Base-by-base conservation (phyloP, 1,284 basidiomycete species). In the Bjerkandera adusta region DNA sequence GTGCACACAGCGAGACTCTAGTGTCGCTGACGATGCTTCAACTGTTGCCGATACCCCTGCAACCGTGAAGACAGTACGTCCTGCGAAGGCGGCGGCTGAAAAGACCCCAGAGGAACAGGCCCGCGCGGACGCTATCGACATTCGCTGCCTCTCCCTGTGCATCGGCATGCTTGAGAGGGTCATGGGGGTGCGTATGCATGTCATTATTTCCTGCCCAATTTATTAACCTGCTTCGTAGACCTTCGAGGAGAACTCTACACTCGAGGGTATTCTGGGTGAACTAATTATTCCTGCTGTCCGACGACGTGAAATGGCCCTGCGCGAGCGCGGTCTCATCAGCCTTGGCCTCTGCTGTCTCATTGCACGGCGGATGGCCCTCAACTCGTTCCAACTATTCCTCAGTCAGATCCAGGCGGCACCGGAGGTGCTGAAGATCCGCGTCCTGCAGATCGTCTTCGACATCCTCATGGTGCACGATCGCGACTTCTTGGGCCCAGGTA, bases 341-440 rank as follows among this genome's bases (percentile, higher is more conserved):
- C 75, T 99, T 0, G 95, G 92, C 0, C 68, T 99, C 6, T 95
- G 92, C 63, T 95, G 90, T 62, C 80, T 98, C 52, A 93, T 98
- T 53, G 91, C 96, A 48, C 73, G 82, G 83, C 85, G 87, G 59
- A 92, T 96, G 83, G 96, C 96, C 0, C 65, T 92, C 41, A 86
- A 85, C 55, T 95, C 93, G 1, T 94, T 98, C 69, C 87, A 91
- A 45, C 76, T 98, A 0, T 96, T 98, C 69, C 71, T 97, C 5
- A 81, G 84, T 40, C 94, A 97, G 66, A 79, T 93, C 1, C 83
- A 89, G 57, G 15, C 77, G 16, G 83, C 89, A 0, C 85, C 89
- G 0, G 85, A 86, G 47, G 77, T 83, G 20, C 77, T 97, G 51
- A 89, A 89, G 66, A 69, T 86, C 37, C 86, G 89, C 52, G 85